phyloP scores from a whole-genome alignment of 139 green algal genomes.

The Tetraselmis chui region DNA sequence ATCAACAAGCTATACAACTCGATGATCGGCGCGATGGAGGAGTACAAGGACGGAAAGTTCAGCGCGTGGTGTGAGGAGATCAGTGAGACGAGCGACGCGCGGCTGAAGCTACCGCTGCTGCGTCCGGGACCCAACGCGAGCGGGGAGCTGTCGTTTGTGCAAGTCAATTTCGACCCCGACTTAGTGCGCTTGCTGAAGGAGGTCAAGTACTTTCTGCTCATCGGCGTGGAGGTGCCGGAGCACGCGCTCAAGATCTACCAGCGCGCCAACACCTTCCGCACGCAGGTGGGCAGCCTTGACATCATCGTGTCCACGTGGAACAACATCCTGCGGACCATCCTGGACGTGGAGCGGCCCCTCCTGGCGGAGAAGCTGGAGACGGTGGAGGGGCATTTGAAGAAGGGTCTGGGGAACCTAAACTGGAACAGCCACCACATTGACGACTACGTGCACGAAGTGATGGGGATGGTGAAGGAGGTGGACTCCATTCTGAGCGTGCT shows the following conservation, averaged over 20 bases:
- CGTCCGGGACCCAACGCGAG: slow-evolving; percentile 8
- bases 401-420: slow-evolving; percentile 52
- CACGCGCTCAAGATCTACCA: slow-evolving; percentile 46
- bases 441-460: slow-evolving; percentile 68
- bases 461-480: slow-evolving; percentile 64
- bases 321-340: slow-evolving; percentile 62
- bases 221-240: slow-evolving; percentile 38
- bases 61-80: slow-evolving; percentile 56
- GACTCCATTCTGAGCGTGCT: slow-evolving; percentile 61
- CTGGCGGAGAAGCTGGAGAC: slow-evolving; percentile 65
- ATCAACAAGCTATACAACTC: slow-evolving; percentile 46
- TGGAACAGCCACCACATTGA: slow-evolving; percentile 77
- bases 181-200: slow-evolving; percentile 78
- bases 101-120: slow-evolving; percentile 79
- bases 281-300: slow-evolving; percentile 74
- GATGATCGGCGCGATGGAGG: slow-evolving; percentile 51
- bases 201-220: slow-evolving; percentile 83
- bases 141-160: slow-evolving; percentile 27
- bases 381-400: slow-evolving; percentile 49
- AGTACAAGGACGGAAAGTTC: slow-evolving; percentile 48
- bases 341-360: slow-evolving; percentile 75
- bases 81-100: slow-evolving; percentile 56
- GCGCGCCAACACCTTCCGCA: slow-evolving; percentile 57
- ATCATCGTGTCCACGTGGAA: slow-evolving; percentile 76
- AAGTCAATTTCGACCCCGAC: slow-evolving; percentile 84